These are phyloP conservation scores for Austroboletus eburneus DNA, from an alignment of 768 basidiomycete genomes.

Conservation along the genomic window DNA sequence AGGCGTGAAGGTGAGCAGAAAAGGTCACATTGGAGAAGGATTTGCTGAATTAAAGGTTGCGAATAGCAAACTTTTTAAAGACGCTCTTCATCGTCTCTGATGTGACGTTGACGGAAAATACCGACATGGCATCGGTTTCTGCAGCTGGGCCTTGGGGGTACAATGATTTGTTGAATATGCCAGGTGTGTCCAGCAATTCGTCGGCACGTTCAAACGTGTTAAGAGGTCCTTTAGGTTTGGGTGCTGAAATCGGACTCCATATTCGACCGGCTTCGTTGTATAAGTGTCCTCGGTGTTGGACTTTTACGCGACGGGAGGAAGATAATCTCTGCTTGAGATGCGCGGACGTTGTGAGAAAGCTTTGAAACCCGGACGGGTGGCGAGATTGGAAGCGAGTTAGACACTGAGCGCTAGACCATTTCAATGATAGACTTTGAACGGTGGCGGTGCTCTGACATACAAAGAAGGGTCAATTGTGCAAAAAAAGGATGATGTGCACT, in stretches of 20 bases:
- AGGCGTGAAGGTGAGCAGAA: constrained; percentile 39
- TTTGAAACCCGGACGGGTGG: constrained; percentile 1
- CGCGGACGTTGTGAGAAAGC: constrained; percentile 16
- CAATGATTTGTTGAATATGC: constrained; percentile 37
- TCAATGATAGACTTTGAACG: not conserved
- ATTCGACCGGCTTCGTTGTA: constrained; percentile 54
- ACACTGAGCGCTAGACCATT: not conserved
- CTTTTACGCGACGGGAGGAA: constrained; percentile 49
- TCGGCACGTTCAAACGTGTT: not conserved
- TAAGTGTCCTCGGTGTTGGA: constrained; percentile 95
- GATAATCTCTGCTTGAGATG: constrained; percentile 69
- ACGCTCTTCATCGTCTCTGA: constrained; percentile 82
- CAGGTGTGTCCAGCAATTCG: constrained; percentile 37
- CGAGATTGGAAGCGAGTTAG: too few species aligned
- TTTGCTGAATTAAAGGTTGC: not conserved
- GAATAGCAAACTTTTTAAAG: constrained; percentile 58
- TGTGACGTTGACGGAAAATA: constrained; percentile 48
- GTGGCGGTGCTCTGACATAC: too few species aligned
- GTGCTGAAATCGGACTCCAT: constrained; percentile 39
- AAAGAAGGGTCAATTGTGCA: constrained; percentile 11
- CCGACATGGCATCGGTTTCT: constrained; percentile 36
- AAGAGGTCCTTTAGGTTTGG: constrained; percentile 7
- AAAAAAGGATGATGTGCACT: constrained; percentile 5
- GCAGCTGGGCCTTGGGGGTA: constrained; percentile 45
- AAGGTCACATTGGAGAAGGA: not conserved